Conservation (phyloP, 257 asterid genomes). For the Marsdenia floribunda region DNA sequence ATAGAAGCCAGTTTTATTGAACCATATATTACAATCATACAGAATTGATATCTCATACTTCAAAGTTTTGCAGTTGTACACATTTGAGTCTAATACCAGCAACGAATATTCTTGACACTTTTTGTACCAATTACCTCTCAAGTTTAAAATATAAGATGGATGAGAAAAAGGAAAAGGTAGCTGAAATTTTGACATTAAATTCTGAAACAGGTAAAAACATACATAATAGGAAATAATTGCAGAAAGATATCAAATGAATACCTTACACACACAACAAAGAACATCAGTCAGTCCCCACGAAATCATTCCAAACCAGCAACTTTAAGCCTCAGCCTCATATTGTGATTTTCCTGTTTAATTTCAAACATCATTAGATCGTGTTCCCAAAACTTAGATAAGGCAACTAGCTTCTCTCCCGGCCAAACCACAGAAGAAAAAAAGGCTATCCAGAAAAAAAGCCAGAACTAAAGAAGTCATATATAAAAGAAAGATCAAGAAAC, state of each 20-base stretch:
- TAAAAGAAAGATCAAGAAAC: neutral
- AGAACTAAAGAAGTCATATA: neutral
- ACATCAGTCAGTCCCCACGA: constrained; percentile 13
- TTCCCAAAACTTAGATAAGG: neutral
- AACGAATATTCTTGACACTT: neutral
- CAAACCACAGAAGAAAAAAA: neutral
- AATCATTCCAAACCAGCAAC: constrained; percentile 83
- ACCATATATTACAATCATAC: neutral
- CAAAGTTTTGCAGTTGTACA: neutral
- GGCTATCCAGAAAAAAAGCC: neutral
- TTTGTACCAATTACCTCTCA: neutral
- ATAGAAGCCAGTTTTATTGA: neutral
- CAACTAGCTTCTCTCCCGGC: neutral
- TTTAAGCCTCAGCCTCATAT: constrained; percentile 65
- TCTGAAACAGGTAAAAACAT: neutral
- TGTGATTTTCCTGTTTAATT: constrained; percentile 60
- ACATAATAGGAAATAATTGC: neutral
- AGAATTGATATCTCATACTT: neutral
- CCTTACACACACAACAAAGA: constrained; percentile 27
- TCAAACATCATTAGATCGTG: constrained; percentile 9
- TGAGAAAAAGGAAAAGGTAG: neutral
- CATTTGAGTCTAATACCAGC: neutral
- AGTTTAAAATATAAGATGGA: neutral
- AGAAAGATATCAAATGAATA: constrained; percentile 13
- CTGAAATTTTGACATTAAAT: neutral